Conservation (phyloP, 306 rosid species). For the Prunus davidiana region DNA sequence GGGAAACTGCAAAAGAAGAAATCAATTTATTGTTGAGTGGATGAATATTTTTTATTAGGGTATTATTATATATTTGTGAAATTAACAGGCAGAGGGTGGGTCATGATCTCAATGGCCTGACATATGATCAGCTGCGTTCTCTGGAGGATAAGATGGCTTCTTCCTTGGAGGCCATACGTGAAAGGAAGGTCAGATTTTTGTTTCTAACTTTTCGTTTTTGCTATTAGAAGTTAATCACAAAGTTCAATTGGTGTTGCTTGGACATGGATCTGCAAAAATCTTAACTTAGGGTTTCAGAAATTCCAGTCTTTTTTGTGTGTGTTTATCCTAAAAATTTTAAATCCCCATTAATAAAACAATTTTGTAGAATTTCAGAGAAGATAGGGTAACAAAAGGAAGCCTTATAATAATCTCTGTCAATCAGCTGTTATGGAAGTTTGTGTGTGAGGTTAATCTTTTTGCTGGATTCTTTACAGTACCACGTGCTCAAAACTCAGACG, state of each 20-base stretch:
- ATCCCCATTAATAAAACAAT: background rate
- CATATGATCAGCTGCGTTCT: slow-evolving; percentile 41
- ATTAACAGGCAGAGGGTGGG: slow-evolving; percentile 69
- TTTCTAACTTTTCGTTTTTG: background rate
- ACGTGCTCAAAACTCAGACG: slow-evolving; percentile 58
- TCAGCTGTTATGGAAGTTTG: no score
- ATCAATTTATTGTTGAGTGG: background rate
- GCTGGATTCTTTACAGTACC: slow-evolving; percentile 40
- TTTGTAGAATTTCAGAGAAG: background rate
- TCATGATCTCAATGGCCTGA: slow-evolving; percentile 47
- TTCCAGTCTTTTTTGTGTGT: background rate
- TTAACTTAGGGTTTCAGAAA: background rate
- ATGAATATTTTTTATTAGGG: background rate
- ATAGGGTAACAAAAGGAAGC: background rate
- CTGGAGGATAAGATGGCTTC: slow-evolving; percentile 51
- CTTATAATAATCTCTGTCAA: no score
- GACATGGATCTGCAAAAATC: background rate
- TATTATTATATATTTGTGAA: background rate
- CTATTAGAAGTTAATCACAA: background rate
- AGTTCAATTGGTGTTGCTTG: background rate
- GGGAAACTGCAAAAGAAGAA: background rate
- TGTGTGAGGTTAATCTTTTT: background rate
- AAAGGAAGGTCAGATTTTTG: slow-evolving; percentile 47
- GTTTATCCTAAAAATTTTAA: background rate
- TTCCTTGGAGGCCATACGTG: slow-evolving; percentile 50